Evolutionary conservation across 371 early-diverging fungal species (phyloP).

Genomic region (Rhizoclosmatium hyalinum): DNA sequence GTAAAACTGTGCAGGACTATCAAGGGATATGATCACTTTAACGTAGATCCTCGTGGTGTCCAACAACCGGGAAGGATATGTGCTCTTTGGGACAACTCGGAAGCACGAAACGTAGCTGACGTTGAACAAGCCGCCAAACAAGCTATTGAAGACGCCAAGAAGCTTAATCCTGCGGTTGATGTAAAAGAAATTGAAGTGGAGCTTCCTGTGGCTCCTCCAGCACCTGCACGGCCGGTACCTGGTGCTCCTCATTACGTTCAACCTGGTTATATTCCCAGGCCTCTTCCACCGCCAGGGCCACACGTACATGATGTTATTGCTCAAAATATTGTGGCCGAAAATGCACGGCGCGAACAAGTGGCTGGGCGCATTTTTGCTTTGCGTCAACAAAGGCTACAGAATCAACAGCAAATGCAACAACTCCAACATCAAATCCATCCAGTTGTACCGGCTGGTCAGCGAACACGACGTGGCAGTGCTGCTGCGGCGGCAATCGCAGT

Average conservation of each 20-base stretch:
- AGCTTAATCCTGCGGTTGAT: conserved; percentile 15
- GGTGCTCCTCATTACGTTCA: background rate
- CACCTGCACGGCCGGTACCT: background rate
- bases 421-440: background rate
- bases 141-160: conserved; percentile 24
- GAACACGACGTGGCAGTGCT: background rate
- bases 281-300: no score
- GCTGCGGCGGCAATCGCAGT: background rate
- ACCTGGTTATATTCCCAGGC: background rate
- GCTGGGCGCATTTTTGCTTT: background rate
- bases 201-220: conserved; percentile 7
- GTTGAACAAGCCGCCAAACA: conserved; percentile 48
- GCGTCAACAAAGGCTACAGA: no score
- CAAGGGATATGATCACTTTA: conserved; percentile 57
- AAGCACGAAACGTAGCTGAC: conserved; percentile 45
- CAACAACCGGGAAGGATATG: conserved; percentile 38
- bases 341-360: background rate
- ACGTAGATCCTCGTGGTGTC: conserved; percentile 31
- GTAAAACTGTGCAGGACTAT: conserved; percentile 24
- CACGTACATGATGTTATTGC: no score
- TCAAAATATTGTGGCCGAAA: no score
- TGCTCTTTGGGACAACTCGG: conserved; percentile 55
- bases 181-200: conserved; percentile 22
- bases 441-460: background rate
- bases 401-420: no score